Conservation (phyloP, 148 eudicot species). For the Suaeda aralocaspica region DNA sequence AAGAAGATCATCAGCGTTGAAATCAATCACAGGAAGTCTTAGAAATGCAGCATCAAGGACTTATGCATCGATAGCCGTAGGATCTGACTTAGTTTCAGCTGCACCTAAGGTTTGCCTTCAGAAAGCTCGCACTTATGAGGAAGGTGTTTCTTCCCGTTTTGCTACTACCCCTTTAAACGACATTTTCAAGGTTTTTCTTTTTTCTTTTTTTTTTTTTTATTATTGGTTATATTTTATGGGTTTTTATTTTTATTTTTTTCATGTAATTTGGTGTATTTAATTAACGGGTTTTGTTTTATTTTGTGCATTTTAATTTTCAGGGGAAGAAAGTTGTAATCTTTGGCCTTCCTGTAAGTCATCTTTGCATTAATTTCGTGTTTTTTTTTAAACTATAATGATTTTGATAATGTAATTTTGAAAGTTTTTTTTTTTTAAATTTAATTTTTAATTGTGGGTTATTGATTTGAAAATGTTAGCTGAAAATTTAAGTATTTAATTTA, state of each 20-base stretch:
- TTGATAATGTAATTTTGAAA: not conserved
- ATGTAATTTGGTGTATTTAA: no score
- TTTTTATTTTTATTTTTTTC: no score
- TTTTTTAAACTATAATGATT: not conserved
- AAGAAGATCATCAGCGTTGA: constrained; percentile 42
- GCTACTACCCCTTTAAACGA: constrained; percentile 68
- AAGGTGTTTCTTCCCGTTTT: constrained; percentile 84
- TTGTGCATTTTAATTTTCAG: constrained; percentile 35
- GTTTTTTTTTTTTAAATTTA: no score
- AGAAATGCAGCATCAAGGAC: constrained; percentile 36
- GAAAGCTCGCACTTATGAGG: constrained; percentile 91
- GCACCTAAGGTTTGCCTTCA: constrained; percentile 79
- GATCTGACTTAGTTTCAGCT: constrained; percentile 70
- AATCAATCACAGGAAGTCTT: constrained; percentile 31
- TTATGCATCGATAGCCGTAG: constrained; percentile 68
- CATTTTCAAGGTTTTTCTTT: constrained; percentile 62
- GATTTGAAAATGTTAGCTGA: no score
- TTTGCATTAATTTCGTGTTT: not conserved
- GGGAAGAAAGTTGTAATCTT: constrained; percentile 90
- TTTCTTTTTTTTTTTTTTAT: not conserved
- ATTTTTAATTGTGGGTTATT: not conserved
- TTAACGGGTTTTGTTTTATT: not conserved
- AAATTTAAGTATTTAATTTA: no score
- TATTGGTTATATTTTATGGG: not conserved
- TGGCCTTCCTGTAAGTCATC: constrained; percentile 90